Percentiles rank a stretch among this genome's conserved stretches.
These are phyloP conservation scores for Calocybe indica DNA, from an alignment of 768 basidiomycete species.

Conservation along the genomic window DNA sequence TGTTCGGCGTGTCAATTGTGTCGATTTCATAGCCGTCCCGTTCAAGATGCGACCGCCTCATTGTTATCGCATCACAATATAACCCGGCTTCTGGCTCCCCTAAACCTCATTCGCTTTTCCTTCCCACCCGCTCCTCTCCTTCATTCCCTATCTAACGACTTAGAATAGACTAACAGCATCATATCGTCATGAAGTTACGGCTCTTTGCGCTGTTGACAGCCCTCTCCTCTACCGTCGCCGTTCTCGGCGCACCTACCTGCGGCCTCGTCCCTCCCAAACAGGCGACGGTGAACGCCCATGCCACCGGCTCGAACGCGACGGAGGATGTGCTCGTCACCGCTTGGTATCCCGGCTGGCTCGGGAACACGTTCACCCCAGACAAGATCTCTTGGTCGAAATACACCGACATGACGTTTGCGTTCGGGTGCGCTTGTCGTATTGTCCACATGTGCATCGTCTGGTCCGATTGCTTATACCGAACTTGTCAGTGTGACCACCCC, in stretches of 20 bases:
- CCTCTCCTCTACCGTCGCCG: slow-evolving; percentile 6
- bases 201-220: slow-evolving; percentile 21
- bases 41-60: no score
- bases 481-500: slow-evolving; percentile 28
- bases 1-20: no score
- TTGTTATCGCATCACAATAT: no score
- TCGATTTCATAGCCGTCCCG: no score
- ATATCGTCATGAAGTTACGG: neutral
- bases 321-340: slow-evolving; percentile 39
- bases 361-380: slow-evolving; percentile 29
- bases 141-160: neutral
- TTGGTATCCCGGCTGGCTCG: slow-evolving; percentile 55
- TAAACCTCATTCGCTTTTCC: no score
- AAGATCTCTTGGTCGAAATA: slow-evolving; percentile 52
- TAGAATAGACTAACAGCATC: no score
- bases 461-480: neutral
- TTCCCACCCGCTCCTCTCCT: neutral
- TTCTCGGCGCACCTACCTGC: slow-evolving; percentile 15
- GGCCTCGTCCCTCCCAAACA: slow-evolving; percentile 24
- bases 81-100: no score
- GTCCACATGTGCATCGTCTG: neutral
- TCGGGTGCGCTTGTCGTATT: slow-evolving; percentile 30
- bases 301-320: slow-evolving; percentile 5
- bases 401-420: slow-evolving; percentile 39
- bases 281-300: neutral